A percentile compares a stretch with the other conserved stretches of the same genome.
Conservation (phyloP, 2,329 filamentous ascomycete species). For the Aspergillus ruber region DNA sequence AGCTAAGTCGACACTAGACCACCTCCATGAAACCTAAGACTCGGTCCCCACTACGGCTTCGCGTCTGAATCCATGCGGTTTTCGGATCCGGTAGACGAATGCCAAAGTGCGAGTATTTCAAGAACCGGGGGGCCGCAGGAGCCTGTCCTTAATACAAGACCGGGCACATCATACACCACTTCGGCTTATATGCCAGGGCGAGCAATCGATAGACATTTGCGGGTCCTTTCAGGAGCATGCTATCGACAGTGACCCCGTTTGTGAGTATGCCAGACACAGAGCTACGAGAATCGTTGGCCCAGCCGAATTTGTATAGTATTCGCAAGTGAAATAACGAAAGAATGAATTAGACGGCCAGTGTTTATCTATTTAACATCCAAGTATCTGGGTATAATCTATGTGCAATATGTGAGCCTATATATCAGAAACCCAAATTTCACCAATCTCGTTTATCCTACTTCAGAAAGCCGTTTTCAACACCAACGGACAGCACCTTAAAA, state of each 20-base stretch:
- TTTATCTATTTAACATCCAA: constrained; percentile 2
- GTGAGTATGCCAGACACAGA: too few species aligned
- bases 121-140: not conserved
- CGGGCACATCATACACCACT: not conserved
- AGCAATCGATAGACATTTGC: too few species aligned
- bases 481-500: not conserved
- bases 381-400: not conserved
- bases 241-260: too few species aligned
- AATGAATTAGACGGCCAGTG: not conserved
- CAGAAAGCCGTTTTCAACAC: not conserved
- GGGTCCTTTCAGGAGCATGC: too few species aligned
- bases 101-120: not conserved
- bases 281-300: too few species aligned
- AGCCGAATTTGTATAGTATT: too few species aligned
- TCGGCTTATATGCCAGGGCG: too few species aligned
- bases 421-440: not conserved
- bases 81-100: not conserved
- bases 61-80: not conserved
- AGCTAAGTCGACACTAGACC: not conserved
- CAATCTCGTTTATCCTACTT: not conserved
- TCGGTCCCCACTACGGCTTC: not conserved
- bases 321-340: not conserved
- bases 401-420: constrained; percentile 1
- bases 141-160: not conserved
- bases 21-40: not conserved